A percentile compares a stretch with the other conserved stretches of the same genome.
Conservation (phyloP, 169 alveolate genomes). For the Cryptosporidium xiaoi region DNA sequence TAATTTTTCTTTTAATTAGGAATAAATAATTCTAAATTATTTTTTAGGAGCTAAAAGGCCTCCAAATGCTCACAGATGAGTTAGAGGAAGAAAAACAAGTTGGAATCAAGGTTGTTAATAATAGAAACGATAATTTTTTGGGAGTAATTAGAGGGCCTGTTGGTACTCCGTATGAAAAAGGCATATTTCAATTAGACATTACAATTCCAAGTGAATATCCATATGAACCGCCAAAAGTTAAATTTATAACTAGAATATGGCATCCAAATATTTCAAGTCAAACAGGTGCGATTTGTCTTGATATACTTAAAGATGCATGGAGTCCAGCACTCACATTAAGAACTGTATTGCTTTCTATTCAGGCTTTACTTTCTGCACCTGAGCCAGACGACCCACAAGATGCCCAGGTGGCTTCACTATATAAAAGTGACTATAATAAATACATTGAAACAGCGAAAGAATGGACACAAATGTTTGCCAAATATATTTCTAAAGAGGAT, state of each 20-base stretch:
- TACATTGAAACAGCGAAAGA: constrained; percentile 82
- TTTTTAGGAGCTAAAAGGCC: constrained; percentile 60
- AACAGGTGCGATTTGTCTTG: constrained; percentile 96
- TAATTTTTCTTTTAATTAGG: background rate
- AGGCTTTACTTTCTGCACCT: constrained; percentile 85
- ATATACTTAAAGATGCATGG: constrained; percentile 95
- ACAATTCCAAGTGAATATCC: constrained; percentile 95
- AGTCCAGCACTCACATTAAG: constrained; percentile 96
- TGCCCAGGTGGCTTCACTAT: constrained; percentile 85
- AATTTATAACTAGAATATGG: constrained; percentile 95
- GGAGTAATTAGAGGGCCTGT: constrained; percentile 69
- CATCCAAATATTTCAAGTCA: constrained; percentile 94
- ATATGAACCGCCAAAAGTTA: constrained; percentile 91
- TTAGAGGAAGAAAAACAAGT: constrained; percentile 43
- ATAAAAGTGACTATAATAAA: constrained; percentile 78
- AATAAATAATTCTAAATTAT: background rate
- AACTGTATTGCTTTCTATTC: constrained; percentile 88
- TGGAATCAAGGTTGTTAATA: constrained; percentile 29
- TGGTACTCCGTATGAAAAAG: constrained; percentile 95
- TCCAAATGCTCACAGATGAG: constrained; percentile 46
- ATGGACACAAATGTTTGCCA: constrained; percentile 83
- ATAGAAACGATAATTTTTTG: constrained; percentile 25
- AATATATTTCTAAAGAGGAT: constrained; percentile 79
- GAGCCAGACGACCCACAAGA: constrained; percentile 88
- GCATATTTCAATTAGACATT: constrained; percentile 90